phyloP scores from a whole-genome alignment of 768 basidiomycete genomes.

The Tulasnella sp. region DNA sequence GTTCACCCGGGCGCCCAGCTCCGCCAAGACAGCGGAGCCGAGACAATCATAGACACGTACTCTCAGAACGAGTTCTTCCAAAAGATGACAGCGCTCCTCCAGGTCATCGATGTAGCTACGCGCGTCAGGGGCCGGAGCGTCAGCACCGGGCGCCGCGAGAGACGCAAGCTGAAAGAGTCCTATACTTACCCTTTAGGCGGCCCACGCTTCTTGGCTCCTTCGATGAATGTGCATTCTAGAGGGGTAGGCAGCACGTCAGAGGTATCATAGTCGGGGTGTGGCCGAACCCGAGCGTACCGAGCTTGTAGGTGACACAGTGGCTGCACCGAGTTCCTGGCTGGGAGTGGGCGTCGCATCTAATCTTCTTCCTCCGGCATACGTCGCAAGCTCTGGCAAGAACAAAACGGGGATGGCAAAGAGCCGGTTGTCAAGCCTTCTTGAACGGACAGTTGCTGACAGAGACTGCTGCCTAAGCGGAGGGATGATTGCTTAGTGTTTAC shows the following conservation, averaged over 20 bases:
- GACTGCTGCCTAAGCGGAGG: neutral
- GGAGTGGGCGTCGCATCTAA: constrained; percentile 30
- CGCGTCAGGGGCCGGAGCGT: neutral
- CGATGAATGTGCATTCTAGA: constrained; percentile 41
- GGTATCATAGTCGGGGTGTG: constrained; percentile 15
- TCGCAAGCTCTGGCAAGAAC: constrained; percentile 49
- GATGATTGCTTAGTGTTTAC: neutral
- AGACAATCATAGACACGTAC: constrained; percentile 24
- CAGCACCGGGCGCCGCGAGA: neutral
- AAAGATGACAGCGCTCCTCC: constrained; percentile 40
- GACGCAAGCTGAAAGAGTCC: neutral
- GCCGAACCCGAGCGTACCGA: constrained; percentile 35
- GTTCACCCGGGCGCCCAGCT: too few species aligned
- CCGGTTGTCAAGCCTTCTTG: neutral
- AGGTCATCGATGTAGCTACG: constrained; percentile 40
- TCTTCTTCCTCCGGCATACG: constrained; percentile 69
- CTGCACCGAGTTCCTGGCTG: constrained; percentile 6
- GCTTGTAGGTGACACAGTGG: constrained; percentile 30
- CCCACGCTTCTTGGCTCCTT: constrained; percentile 38
- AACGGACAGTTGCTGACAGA: neutral
- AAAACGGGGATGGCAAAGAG: neutral
- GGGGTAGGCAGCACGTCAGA: constrained; percentile 22
- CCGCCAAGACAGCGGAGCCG: too few species aligned
- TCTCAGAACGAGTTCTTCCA: constrained; percentile 39
- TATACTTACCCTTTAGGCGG: constrained; percentile 47